phyloP scores from a whole-genome alignment of 352 stramenopile genomes.

The Pythium folliculosum region DNA sequence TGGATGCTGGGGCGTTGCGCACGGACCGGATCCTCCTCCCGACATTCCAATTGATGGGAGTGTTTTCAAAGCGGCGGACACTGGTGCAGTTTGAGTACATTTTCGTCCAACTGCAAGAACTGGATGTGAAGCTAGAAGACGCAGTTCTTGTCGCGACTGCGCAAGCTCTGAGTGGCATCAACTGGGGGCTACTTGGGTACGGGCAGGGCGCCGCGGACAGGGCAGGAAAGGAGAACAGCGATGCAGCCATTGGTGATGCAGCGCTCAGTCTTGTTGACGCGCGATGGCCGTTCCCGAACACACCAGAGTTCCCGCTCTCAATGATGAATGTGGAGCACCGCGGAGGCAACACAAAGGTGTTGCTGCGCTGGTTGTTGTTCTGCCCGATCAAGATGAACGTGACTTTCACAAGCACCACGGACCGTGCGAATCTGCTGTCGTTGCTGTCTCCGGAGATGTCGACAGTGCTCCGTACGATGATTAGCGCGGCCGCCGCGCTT shows the following conservation, averaged over 20 bases:
- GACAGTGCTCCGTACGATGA: constrained; percentile 73
- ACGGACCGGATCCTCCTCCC: constrained; percentile 53
- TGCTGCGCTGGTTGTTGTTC: constrained; percentile 77
- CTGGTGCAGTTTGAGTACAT: constrained; percentile 87
- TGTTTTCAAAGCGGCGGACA: constrained; percentile 62
- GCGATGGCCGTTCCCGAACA: constrained; percentile 27
- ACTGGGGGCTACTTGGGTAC: constrained; percentile 48
- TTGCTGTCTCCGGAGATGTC: constrained; percentile 83
- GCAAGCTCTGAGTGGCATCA: constrained; percentile 72
- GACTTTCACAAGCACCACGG: constrained; percentile 85
- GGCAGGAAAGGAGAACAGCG: constrained; percentile 36
- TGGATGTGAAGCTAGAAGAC: constrained; percentile 88
- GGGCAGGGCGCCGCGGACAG: constrained; percentile 24
- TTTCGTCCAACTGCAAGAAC: constrained; percentile 82
- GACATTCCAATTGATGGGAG: constrained; percentile 81
- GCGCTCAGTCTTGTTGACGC: constrained; percentile 31
- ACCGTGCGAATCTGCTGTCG: constrained; percentile 80
- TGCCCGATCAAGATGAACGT: constrained; percentile 88
- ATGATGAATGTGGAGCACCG: constrained; percentile 33
- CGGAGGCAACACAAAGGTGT: constrained; percentile 68
- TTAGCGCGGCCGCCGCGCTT: constrained; percentile 74
- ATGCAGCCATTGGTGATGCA: constrained; percentile 32
- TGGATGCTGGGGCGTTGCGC: constrained; percentile 20
- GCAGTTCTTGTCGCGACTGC: constrained; percentile 73
- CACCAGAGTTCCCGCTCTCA: constrained; percentile 24